Evolutionary conservation across 108 stramenopile genomes (phyloP).

Genomic region (Asterionellopsis glacialis): DNA sequence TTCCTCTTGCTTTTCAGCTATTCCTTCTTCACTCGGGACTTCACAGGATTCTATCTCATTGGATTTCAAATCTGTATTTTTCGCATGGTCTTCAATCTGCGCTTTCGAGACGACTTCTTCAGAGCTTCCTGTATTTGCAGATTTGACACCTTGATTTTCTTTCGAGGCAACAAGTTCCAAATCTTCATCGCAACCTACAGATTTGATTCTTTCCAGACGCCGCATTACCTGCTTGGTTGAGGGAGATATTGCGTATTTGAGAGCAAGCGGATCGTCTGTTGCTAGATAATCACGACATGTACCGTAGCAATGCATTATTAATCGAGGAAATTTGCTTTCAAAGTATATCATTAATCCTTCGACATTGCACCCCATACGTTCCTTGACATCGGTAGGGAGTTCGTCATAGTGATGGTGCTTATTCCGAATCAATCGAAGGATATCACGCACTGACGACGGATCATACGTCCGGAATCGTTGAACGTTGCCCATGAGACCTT

Average conservation of each 20-base stretch:
- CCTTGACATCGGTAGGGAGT: conserved; percentile 61
- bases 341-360: conserved; percentile 77
- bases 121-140: neutral
- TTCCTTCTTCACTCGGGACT: neutral
- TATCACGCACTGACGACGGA: conserved; percentile 82
- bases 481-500: conserved; percentile 72
- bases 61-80: neutral
- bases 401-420: conserved; percentile 95
- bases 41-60: neutral
- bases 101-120: neutral
- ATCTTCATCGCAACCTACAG: neutral
- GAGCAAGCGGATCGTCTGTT: conserved; percentile 46
- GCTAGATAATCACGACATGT: conserved; percentile 44
- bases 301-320: conserved; percentile 88
- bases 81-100: neutral
- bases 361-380: conserved; percentile 38
- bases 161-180: neutral
- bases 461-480: conserved; percentile 88
- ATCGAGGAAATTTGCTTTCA: conserved; percentile 66
- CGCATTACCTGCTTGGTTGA: neutral
- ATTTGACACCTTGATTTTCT: neutral
- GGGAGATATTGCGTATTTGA: conserved; percentile 47
- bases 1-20: neutral
- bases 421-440: conserved; percentile 89
- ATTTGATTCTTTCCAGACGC: neutral